Percentiles rank a stretch among this genome's conserved stretches.
phyloP scores from a whole-genome alignment of 345 rosid species.

The Cochlearia excelsa region DNA sequence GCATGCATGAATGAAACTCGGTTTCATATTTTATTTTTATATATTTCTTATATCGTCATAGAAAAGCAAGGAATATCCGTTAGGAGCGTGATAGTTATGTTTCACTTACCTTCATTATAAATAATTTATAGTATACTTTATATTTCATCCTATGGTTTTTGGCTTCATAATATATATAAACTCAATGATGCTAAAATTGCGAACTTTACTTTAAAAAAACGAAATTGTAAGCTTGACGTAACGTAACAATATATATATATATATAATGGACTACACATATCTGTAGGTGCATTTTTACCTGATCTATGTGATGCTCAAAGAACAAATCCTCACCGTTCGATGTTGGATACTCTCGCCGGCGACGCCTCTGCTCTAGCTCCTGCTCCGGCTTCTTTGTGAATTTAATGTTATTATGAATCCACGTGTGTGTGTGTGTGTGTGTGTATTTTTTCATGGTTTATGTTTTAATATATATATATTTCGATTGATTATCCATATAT shows the following conservation, averaged over 20 bases:
- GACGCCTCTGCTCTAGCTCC: constrained; percentile 46
- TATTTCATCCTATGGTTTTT: constrained; percentile 6
- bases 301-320: constrained; percentile 66
- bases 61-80: constrained; percentile 27
- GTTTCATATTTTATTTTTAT: constrained; percentile 3
- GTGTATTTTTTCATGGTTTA: neutral
- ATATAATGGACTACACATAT: too few relatives aligned
- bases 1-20: constrained; percentile 26
- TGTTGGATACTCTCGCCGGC: constrained; percentile 66
- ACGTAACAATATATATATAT: neutral
- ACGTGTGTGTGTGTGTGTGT: constrained; percentile 15
- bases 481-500: constrained; percentile 2
- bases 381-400: constrained; percentile 34
- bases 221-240: neutral
- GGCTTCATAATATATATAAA: neutral
- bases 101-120: constrained; percentile 20
- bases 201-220: too few relatives aligned
- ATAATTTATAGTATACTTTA: neutral
- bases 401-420: neutral
- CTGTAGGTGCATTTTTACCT: constrained; percentile 86
- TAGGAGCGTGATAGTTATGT: constrained; percentile 23
- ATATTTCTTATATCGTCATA: constrained; percentile 13
- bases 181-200: neutral
- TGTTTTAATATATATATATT: neutral
- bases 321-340: constrained; percentile 64